Conservation (phyloP, 441 rosid species). For the Pelargonium myrrhifolium region DNA sequence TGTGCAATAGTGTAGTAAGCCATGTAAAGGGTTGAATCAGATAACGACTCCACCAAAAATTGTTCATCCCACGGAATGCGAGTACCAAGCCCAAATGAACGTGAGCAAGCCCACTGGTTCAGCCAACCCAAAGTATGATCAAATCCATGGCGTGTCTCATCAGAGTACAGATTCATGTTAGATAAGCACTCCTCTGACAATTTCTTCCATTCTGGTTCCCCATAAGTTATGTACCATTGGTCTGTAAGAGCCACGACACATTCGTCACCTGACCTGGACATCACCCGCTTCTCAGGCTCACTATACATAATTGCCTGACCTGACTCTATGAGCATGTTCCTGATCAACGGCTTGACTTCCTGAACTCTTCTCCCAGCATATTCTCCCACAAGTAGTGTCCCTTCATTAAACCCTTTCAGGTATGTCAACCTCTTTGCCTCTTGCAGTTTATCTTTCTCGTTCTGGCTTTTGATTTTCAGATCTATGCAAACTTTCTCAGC, state of each 20-base stretch:
- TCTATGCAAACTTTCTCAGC: constrained; percentile 78
- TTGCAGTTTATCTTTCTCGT: constrained; percentile 72
- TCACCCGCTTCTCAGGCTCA: constrained; percentile 89
- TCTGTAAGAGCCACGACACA: constrained; percentile 97
- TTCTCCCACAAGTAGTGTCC: constrained; percentile 73
- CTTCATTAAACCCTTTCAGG: constrained; percentile 80
- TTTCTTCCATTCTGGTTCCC: constrained; percentile 74
- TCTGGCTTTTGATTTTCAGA: constrained; percentile 58
- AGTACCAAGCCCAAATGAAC: constrained; percentile 93
- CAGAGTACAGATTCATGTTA: constrained; percentile 67
- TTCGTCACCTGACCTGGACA: constrained; percentile 95
- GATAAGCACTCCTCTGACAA: constrained; percentile 74
- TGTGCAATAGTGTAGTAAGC: constrained; percentile 85
- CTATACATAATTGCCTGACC: constrained; percentile 74
- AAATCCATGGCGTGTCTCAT: constrained; percentile 76
- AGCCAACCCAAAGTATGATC: constrained; percentile 91
- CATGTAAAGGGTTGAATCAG: constrained; percentile 93
- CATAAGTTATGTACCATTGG: constrained; percentile 91
- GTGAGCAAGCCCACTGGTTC: constrained; percentile 97
- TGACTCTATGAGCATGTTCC: constrained; percentile 53
- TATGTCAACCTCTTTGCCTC: constrained; percentile 85
- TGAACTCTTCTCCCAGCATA: constrained; percentile 67
- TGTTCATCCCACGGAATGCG: constrained; percentile 92
- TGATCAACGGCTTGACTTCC: constrained; percentile 69
- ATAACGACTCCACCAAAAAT: constrained; percentile 83